phyloP scores from a whole-genome alignment of 2,329 filamentous ascomycete genomes.

The Daldinia sp. region DNA sequence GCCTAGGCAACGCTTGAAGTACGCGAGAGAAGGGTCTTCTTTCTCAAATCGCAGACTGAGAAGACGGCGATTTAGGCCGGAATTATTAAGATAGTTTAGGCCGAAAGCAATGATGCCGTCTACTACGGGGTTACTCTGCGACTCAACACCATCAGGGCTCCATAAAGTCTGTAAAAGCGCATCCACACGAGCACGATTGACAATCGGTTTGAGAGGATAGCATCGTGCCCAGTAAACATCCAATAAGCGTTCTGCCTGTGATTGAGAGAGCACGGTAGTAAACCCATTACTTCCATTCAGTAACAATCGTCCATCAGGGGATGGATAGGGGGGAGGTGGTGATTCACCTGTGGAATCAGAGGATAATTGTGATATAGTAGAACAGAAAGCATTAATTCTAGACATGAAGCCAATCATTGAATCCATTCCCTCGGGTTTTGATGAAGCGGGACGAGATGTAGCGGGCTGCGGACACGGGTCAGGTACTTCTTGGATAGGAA shows the following conservation, averaged over 20 bases:
- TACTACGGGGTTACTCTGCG: constrained; percentile 13
- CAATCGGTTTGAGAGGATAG: constrained; percentile 27
- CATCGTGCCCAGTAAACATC: constrained; percentile 32
- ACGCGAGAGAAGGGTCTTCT: constrained; percentile 28
- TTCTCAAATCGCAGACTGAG: constrained; percentile 26
- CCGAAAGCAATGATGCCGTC: constrained; percentile 26
- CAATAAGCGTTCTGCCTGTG: constrained; percentile 21
- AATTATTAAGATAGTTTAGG: constrained; percentile 29
- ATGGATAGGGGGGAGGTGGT: constrained; percentile 24
- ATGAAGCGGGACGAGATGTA: background rate
- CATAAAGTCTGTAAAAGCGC: constrained; percentile 25
- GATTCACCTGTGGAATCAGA: constrained; percentile 23
- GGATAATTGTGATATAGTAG: constrained; percentile 27
- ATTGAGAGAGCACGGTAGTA: constrained; percentile 22
- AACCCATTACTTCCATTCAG: constrained; percentile 12
- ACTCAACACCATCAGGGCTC: constrained; percentile 17
- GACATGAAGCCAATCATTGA: constrained; percentile 35
- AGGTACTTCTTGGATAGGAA: background rate
- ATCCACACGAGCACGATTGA: constrained; percentile 22
- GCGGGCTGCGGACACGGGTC: background rate
- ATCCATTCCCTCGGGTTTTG: constrained; percentile 17
- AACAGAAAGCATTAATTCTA: constrained; percentile 32
- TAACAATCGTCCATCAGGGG: constrained; percentile 18
- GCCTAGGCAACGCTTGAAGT: constrained; percentile 31
- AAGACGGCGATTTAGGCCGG: constrained; percentile 32